Base-by-base conservation (phyloP, 2,329 filamentous ascomycete genomes). In the Camillea tinctor region DNA sequence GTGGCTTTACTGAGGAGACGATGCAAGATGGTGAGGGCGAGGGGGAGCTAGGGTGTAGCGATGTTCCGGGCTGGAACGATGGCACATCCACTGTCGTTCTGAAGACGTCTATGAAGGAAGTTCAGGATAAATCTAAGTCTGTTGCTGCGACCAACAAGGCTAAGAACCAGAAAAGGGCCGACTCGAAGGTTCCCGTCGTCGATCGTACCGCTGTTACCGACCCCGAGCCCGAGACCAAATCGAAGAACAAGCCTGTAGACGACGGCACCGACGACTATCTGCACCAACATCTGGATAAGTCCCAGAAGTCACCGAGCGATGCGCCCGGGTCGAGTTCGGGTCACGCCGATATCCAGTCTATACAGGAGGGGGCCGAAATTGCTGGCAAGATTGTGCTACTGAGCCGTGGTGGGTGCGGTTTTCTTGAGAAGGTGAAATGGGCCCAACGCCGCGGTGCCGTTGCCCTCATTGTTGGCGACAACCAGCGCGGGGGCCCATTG, bases 391-490 rank as follows among this genome's bases (percentile, higher is more conserved):
- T 99, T 53, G 95, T 96, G 1, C 80, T 99, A 56, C 81, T 99
- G 59, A 96, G 92, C 74, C 88, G 95, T 58, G 95, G 95, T 60
- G 95, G 94, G 7, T 99, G 95, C 75, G 95, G 95, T 4, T 99
- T 99, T 74, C 77, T 97, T 61, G 94, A 98, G 73, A 99, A 99
- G 76, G 92, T 95, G 64, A 94, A 96, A 79, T 99, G 95, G 95
- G 92, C 91, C 13, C 95, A 99, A 74, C 85, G 93, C 62, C 86
- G 95, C 71, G 95, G 95, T 22, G 95, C 90, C 20, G 84, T 93
- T 61, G 95, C 92, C 40, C 81, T 99, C 61, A 96, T 99, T 65
- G 93, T 99, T 2, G 95, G 95, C 23, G 95, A 99, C 74, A 91
- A 97, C 74, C 89, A 91, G 60, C 90, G 91, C 62, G 94, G 94